phyloP scores from a whole-genome alignment of 2,329 filamentous ascomycete species.

The Pseudogymnoascus destructans region DNA sequence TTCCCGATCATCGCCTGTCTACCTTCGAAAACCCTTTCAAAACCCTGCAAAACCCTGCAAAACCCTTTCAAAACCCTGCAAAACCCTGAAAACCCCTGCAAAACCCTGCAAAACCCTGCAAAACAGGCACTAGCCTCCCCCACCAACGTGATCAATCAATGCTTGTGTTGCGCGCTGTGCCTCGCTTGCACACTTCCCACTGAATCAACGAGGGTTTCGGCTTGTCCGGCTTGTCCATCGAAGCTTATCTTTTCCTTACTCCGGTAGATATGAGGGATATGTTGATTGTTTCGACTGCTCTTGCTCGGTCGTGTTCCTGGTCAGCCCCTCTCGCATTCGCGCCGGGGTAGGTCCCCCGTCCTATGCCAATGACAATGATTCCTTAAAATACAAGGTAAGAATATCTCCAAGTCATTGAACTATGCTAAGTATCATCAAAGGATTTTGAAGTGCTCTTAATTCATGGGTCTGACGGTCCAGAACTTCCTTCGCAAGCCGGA shows the following conservation, averaged over 20 bases:
- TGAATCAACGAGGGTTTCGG: not conserved
- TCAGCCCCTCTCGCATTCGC: too few relatives aligned
- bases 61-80: too few relatives aligned
- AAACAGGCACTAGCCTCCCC: not conserved
- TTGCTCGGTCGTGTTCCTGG: not conserved
- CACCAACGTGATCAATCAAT: not conserved
- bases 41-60: not conserved
- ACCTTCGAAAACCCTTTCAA: too few relatives aligned
- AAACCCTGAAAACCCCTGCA: not conserved
- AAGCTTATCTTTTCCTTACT: not conserved
- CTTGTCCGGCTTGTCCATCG: not conserved
- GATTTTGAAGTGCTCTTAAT: not conserved
- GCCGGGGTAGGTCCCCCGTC: too few relatives aligned
- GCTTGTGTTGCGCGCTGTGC: not conserved
- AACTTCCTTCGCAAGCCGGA: not conserved
- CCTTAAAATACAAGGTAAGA: conserved; percentile 7
- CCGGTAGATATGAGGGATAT: not conserved
- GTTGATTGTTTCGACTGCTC: not conserved
- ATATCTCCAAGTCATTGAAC: not conserved
- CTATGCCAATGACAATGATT: not conserved
- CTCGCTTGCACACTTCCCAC: not conserved
- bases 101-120: not conserved
- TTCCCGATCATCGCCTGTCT: too few relatives aligned
- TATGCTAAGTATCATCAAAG: not conserved
- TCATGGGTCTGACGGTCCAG: not conserved